Evolutionary conservation across 257 asterid genomes (phyloP), one percentile per base, ranked within the genome.

Genomic region (Penstemon eatonii): DNA sequence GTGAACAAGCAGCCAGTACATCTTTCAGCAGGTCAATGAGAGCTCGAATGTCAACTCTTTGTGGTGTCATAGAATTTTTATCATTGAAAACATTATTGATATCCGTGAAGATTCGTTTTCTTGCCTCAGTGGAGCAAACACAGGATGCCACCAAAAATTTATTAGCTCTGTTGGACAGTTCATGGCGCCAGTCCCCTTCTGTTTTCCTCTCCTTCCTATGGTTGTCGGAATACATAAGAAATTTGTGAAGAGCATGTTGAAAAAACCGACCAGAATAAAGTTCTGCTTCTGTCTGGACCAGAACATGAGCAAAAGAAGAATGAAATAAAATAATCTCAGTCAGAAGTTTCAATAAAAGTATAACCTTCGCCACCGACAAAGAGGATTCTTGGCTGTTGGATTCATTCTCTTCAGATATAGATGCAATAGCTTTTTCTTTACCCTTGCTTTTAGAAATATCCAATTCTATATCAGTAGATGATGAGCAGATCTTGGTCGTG

Each of bases 181-280:
- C 89, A 60, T 92, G 95, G 85, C 89, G 92, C 98, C 98, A 92
- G 83, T 87, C 98, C 56, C 83, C 92, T 75, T 89, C 96, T 37
- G 82, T 62, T 81, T 87, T 92, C 77, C 79, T 86, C 67, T 92
- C 98, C 81, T 89, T 92, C 61, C 73, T 84, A 38, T 76, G 70
- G 68, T 18, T 76, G 72, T 86, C 86, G 59, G 85, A 53, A 72
- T 82, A 82, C 1, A 96, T 96, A 46, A 92, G 79, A 64, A 89
- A 89, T 44, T 85, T 86, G 63, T 86, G 82, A 44, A 92, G 87
- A 75, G 87, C 76, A 63, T 92, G 96, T 76, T 85, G 86, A 77
- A 89, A 92, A 56, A 92, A 83, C 49, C 96, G 96, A 75, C 84
- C 77, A n/a, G n/a, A n/a, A n/a, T 91, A 79, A 77, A 83, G 74